A percentile compares a stretch with the other conserved stretches of the same genome.
Conservation (phyloP, 2,329 filamentous ascomycete species). For the Pseudocercospora cruenta region DNA sequence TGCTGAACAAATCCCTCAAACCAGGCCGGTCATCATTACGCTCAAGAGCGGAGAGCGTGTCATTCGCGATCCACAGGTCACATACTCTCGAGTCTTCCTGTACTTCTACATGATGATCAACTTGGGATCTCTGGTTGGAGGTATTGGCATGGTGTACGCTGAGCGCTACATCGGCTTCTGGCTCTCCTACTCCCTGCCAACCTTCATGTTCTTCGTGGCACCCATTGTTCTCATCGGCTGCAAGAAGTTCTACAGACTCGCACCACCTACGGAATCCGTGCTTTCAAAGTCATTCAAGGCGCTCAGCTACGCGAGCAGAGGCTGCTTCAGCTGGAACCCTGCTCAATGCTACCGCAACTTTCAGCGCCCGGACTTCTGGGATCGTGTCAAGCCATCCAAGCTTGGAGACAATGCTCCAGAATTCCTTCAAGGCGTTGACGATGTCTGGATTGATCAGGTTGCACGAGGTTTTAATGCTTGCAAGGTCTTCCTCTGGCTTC, state of each 20-base stretch:
- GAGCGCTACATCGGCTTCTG: conserved; percentile 70
- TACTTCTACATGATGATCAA: conserved; percentile 77
- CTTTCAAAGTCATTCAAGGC: conserved; percentile 68
- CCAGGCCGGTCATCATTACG: conserved; percentile 44
- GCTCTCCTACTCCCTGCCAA: conserved; percentile 64
- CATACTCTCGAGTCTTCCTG: conserved; percentile 54
- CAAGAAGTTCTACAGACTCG: conserved; percentile 58
- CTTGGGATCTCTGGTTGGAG: conserved; percentile 64
- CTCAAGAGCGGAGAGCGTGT: conserved; percentile 49
- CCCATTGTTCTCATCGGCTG: conserved; percentile 56
- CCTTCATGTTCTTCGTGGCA: conserved; percentile 67
- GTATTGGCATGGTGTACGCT: conserved; percentile 68
- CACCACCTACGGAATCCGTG: conserved; percentile 69
- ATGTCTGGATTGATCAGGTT: conserved; percentile 77
- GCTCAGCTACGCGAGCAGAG: conserved; percentile 63
- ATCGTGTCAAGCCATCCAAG: conserved; percentile 68
- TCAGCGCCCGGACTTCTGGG: conserved; percentile 62
- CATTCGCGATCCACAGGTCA: conserved; percentile 52
- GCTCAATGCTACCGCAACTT: conserved; percentile 62
- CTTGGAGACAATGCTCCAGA: conserved; percentile 60
- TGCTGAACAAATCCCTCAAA: conserved; percentile 51
- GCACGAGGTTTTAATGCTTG: conserved; percentile 69
- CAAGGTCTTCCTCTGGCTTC: conserved; percentile 64
- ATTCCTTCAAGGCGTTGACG: conserved; percentile 79
- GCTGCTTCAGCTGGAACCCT: conserved; percentile 62